A percentile compares a stretch with the other conserved stretches of the same genome.
Conservation (phyloP, 306 rosid genomes). For the Castanopsis chinensis region DNA sequence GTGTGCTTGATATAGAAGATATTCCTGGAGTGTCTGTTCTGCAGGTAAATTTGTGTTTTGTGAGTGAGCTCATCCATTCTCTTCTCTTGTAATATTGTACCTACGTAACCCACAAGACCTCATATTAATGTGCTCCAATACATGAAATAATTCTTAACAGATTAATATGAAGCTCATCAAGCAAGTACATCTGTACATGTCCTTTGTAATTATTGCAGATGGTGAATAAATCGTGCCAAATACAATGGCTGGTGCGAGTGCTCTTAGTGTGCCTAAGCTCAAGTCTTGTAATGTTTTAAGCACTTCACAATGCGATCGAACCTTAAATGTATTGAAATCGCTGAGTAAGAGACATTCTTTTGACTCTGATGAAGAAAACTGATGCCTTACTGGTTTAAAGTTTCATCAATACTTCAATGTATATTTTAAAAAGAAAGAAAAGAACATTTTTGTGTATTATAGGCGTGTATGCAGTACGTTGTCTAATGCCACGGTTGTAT, state of each 20-base stretch:
- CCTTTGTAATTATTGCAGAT: not conserved
- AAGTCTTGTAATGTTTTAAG: slow-evolving; percentile 37
- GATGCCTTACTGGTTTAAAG: no score
- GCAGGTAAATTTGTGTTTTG: slow-evolving; percentile 40
- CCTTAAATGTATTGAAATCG: no score
- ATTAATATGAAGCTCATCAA: not conserved
- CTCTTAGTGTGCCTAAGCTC: slow-evolving; percentile 61
- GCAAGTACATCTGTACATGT: not conserved
- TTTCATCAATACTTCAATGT: no score
- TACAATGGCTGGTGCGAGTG: slow-evolving; percentile 63
- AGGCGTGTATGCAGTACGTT: no score
- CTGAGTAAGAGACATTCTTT: no score
- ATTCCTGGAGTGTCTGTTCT: slow-evolving; percentile 68
- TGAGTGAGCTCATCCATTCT: not conserved
- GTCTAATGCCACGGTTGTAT: no score
- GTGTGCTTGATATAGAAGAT: slow-evolving; percentile 71
- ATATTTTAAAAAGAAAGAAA: no score
- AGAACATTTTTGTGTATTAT: no score
- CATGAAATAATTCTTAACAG: not conserved
- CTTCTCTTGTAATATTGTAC: not conserved
- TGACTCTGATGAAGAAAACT: no score
- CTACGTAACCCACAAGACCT: not conserved
- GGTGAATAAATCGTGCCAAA: not conserved
- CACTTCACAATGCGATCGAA: not conserved
- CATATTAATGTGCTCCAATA: not conserved